These are phyloP conservation scores for Colletotrichum camelliae DNA, from an alignment of 2,329 filamentous ascomycete genomes.

Conservation along the genomic window DNA sequence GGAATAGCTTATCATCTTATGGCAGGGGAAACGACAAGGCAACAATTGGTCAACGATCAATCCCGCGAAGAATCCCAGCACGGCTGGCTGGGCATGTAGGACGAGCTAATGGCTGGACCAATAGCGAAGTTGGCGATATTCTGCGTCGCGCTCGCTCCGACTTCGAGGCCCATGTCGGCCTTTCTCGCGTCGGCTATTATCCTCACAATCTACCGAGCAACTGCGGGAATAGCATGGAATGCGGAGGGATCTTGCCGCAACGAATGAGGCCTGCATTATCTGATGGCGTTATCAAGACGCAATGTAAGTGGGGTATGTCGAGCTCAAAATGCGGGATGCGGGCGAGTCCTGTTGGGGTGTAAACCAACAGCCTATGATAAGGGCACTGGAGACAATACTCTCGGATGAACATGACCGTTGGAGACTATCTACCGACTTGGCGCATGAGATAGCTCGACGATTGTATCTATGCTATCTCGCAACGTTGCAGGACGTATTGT, in stretches of 20 bases:
- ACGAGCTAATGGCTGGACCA: neutral
- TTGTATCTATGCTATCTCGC: neutral
- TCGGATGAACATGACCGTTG: neutral
- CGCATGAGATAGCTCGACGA: neutral
- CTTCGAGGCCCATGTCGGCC: neutral
- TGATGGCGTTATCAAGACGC: slow-evolving; percentile 13
- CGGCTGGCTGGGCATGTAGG: neutral
- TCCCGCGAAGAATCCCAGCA: neutral
- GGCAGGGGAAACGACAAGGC: neutral
- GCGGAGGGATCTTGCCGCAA: neutral
- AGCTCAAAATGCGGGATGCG: neutral
- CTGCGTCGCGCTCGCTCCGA: neutral
- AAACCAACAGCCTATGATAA: neutral
- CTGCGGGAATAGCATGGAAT: neutral
- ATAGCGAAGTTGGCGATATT: neutral
- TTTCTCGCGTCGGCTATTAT: neutral
- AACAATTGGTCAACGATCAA: neutral
- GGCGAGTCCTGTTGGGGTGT: neutral
- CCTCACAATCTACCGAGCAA: neutral
- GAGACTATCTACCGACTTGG: neutral
- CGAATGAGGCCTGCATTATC: neutral
- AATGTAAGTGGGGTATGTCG: slow-evolving; percentile 15
- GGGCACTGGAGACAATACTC: neutral
- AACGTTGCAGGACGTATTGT: neutral
- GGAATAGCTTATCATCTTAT: neutral